These are phyloP conservation scores for Aureobasidium musti DNA, from an alignment of 2,329 filamentous ascomycete genomes.

Conservation along the genomic window DNA sequence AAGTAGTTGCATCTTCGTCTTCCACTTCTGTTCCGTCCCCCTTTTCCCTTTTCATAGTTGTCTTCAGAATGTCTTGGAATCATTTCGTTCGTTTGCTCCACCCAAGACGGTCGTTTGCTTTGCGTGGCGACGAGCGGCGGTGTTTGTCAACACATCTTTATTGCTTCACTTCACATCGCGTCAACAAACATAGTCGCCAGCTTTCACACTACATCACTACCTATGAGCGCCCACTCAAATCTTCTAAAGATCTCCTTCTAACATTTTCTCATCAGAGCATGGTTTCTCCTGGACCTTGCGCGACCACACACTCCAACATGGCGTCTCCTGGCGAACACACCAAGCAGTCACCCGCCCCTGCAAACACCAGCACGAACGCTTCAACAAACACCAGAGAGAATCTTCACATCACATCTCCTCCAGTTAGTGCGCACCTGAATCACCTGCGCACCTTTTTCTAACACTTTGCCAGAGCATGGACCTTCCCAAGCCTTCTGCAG, in stretches of 20 bases:
- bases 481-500: background rate
- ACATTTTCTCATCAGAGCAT: background rate
- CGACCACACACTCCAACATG: background rate
- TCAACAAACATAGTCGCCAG: background rate
- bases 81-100: background rate
- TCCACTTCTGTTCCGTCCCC: background rate
- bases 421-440: background rate
- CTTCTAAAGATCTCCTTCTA: background rate
- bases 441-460: background rate
- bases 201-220: background rate
- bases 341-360: too few relatives aligned
- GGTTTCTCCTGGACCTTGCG: background rate
- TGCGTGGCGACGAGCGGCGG: background rate
- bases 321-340: background rate
- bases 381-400: background rate
- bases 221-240: background rate
- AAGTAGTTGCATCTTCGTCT: background rate
- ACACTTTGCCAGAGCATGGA: background rate
- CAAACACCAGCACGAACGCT: background rate
- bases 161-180: background rate
- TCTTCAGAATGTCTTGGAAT: background rate
- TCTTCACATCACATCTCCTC: background rate
- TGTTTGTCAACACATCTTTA: background rate
- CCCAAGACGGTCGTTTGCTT: background rate
- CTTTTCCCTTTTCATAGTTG: background rate